Percentiles rank a stretch among this genome's conserved stretches.
Evolutionary conservation across 768 basidiomycete genomes (phyloP).

Genomic region (Flagelloscypha sp.): DNA sequence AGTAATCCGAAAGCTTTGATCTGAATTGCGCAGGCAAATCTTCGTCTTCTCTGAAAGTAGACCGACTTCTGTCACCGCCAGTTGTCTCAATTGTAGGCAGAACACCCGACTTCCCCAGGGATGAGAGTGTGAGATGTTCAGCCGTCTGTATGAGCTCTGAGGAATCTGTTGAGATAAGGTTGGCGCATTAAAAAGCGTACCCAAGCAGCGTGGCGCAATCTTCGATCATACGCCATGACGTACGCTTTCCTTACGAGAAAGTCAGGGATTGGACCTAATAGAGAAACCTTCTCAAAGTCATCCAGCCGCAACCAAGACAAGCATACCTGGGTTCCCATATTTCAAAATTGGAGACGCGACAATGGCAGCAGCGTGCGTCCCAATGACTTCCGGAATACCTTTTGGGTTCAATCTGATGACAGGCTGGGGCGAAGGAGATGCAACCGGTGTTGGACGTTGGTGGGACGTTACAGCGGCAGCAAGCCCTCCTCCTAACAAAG

Average conservation of each 20-base stretch:
- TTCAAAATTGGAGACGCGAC: constrained; percentile 44
- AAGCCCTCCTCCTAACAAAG: too few relatives aligned
- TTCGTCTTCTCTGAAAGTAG: constrained; percentile 77
- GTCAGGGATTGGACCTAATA: constrained; percentile 78
- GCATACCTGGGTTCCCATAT: constrained; percentile 75
- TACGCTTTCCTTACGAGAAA: constrained; percentile 75
- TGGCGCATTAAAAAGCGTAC: constrained; percentile 31
- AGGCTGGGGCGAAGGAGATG: constrained; percentile 13
- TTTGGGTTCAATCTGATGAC: constrained; percentile 7
- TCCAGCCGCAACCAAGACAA: neutral
- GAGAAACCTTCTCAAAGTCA: constrained; percentile 7
- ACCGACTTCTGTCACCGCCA: constrained; percentile 63
- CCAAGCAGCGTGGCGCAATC: constrained; percentile 90
- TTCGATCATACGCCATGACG: constrained; percentile 83
- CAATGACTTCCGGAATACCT: constrained; percentile 9
- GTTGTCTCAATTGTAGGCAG: constrained; percentile 26
- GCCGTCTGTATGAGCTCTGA: constrained; percentile 86
- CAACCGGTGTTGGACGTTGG: constrained; percentile 14
- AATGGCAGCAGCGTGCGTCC: constrained; percentile 9
- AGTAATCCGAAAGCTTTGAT: constrained; percentile 82
- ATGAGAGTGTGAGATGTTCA: constrained; percentile 82
- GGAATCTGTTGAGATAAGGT: neutral
- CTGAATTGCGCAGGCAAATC: constrained; percentile 71
- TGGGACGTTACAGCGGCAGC: constrained; percentile 33
- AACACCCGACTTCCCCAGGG: constrained; percentile 45